These are phyloP conservation scores for Fusarium lyarnte DNA, from an alignment of 2,329 filamentous ascomycete species.

Conservation along the genomic window DNA sequence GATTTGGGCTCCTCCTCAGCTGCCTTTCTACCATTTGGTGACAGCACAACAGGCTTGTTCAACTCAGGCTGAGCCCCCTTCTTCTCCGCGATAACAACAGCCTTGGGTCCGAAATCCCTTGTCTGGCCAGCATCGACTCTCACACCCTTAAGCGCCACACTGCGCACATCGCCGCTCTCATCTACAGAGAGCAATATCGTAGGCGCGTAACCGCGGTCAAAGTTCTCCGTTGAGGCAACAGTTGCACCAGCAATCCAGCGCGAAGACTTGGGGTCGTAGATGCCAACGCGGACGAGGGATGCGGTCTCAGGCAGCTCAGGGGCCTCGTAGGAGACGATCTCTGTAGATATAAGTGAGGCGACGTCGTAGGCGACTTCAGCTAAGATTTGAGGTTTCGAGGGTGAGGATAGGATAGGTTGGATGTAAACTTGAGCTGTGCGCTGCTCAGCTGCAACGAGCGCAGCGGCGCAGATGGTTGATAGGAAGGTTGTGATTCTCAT, in stretches of 20 bases:
- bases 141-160: constrained; percentile 64
- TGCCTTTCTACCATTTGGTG: constrained; percentile 67
- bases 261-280: constrained; percentile 60
- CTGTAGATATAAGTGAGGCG: constrained; percentile 53
- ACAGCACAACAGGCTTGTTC: constrained; percentile 71
- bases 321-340: constrained; percentile 64
- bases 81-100: constrained; percentile 58
- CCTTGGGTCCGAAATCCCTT: constrained; percentile 71
- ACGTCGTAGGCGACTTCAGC: constrained; percentile 67
- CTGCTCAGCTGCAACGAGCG: constrained; percentile 52
- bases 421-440: constrained; percentile 64
- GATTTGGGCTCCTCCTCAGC: constrained; percentile 68
- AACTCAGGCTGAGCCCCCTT: constrained; percentile 66
- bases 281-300: constrained; percentile 65
- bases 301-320: constrained; percentile 60
- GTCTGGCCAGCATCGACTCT: constrained; percentile 71
- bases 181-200: constrained; percentile 64
- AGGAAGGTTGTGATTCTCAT: constrained; percentile 57
- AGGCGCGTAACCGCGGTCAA: constrained; percentile 69
- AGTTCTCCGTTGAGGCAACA: constrained; percentile 65
- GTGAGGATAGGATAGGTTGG: constrained; percentile 56
- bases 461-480: constrained; percentile 54
- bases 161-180: constrained; percentile 55
- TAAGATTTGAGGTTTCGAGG: constrained; percentile 54
- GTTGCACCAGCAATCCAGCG: constrained; percentile 66